Percentiles rank a stretch among this genome's conserved stretches.
Conservation (phyloP, 306 rosid genomes). For the Benincasa hispida region DNA sequence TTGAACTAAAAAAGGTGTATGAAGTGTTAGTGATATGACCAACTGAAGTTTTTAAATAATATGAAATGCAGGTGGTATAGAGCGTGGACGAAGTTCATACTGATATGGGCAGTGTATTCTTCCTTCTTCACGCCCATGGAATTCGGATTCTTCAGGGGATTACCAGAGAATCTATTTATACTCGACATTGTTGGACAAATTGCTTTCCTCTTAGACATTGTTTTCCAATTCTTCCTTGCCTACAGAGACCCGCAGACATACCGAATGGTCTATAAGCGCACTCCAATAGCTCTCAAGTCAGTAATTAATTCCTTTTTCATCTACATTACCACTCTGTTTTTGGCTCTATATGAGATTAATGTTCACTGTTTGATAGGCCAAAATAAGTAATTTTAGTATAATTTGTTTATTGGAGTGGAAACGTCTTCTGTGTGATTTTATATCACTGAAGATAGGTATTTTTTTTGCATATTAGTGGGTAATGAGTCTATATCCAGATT, state of each 20-base stretch:
- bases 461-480: too few species aligned
- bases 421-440: background rate
- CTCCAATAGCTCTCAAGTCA: constrained; percentile 67
- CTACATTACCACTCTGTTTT: background rate
- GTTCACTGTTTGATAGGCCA: background rate
- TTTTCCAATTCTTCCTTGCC: constrained; percentile 64
- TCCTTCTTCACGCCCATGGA: constrained; percentile 98
- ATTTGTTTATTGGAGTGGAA: background rate
- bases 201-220: constrained; percentile 70
- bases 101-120: constrained; percentile 90
- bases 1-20: too few species aligned
- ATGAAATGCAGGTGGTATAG: constrained; percentile 57
- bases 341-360: background rate
- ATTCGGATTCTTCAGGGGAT: constrained; percentile 83
- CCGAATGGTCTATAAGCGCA: constrained; percentile 56
- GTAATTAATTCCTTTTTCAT: background rate
- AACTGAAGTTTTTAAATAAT: background rate
- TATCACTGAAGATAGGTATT: too few species aligned
- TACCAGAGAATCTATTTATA: constrained; percentile 48
- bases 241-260: constrained; percentile 70
- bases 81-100: constrained; percentile 68
- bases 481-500: too few species aligned
- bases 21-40: too few species aligned
- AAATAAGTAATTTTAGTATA: background rate
- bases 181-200: constrained; percentile 74